Base-by-base conservation (phyloP, 1,139 yeast species). In the Blastobotrys raffinosifermentans region DNA sequence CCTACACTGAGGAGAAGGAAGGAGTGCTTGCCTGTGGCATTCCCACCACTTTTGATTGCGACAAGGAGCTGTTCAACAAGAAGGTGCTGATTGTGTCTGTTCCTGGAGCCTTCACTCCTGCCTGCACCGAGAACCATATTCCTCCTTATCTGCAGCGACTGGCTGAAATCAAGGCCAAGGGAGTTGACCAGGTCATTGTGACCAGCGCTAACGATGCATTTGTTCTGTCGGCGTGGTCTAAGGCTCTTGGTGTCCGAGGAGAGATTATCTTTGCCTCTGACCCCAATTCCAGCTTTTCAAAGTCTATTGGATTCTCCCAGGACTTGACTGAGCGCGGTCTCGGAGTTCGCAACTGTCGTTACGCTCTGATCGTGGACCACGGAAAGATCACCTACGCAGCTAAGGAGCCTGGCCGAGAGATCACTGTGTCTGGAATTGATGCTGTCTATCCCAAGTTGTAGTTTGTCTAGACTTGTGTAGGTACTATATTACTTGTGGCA, bases 91-190 rank as follows among this genome's bases (percentile, higher is more conserved):
- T 85, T 51, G 85, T 89, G 29, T 73, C 85, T 40, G 94, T 84
- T 19, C 95, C 95, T 45, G 94, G 94, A 47, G 94, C 96, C 17
- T 86, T 85, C 71, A 83, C 95, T 26, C 94, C 94, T 48, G 78
- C 94, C 4, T 86, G 95, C 65, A 77, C 91, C 25, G 83, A 77
- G 47, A 67, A 72, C 50, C 95, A 87, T 62, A 75, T 86, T 48
- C 96, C 96, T 19, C 84, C 78, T 13, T 84, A 70, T 63, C 64
- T 86, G 44, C 60, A 66, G 38, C 65, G 73, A 38, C 54, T 72
- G 37, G 58, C 58, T 8, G 73, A 77, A 40, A 80, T 81, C 42
- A 71, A 75, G 62, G 64, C 68, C 37, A 80, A 80, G 61, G 85
- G 87, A 17, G 83, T 82, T 29, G 84, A 79, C 57, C 75, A 74